Conservation (phyloP, 257 asterid genomes). For the Haberlea rhodopensis region DNA sequence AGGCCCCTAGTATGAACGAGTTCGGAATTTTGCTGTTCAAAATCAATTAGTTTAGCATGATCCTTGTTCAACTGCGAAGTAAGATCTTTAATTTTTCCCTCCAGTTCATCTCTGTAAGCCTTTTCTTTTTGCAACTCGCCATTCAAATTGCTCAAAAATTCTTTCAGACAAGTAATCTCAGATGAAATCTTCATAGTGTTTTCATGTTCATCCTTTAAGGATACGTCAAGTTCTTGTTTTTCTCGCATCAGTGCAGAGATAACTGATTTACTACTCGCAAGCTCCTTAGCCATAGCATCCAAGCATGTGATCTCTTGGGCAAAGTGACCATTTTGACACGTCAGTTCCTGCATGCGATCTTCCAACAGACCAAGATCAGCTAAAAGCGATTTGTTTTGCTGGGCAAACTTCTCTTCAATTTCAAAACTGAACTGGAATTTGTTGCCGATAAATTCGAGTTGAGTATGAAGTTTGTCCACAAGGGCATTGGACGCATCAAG, state of each 20-base stretch:
- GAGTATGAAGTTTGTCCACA: slow-evolving; percentile 66
- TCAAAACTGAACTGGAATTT: slow-evolving; percentile 55
- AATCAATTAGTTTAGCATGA: slow-evolving; percentile 35
- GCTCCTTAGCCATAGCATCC: slow-evolving; percentile 57
- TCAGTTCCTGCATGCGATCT: slow-evolving; percentile 59
- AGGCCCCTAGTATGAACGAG: slow-evolving; percentile 46
- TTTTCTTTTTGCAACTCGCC: slow-evolving; percentile 50
- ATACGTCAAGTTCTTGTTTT: slow-evolving; percentile 46
- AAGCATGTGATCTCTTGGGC: slow-evolving; percentile 50
- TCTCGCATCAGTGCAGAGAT: slow-evolving; percentile 49
- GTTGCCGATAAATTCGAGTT: slow-evolving; percentile 62
- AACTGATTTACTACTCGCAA: slow-evolving; percentile 41
- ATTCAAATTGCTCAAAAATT: slow-evolving; percentile 41
- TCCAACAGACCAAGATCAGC: slow-evolving; percentile 60
- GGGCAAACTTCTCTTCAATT: slow-evolving; percentile 49
- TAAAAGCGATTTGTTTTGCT: slow-evolving; percentile 54
- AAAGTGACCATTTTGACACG: slow-evolving; percentile 46
- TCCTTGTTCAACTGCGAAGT: slow-evolving; percentile 42
- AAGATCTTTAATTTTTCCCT: slow-evolving; percentile 51
- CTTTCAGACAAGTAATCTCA: slow-evolving; percentile 51
- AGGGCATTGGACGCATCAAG: slow-evolving; percentile 59
- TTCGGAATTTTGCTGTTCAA: slow-evolving; percentile 52
- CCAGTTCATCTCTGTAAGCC: slow-evolving; percentile 47
- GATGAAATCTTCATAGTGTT: slow-evolving; percentile 55
- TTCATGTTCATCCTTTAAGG: slow-evolving; percentile 46